phyloP scores from a whole-genome alignment of 2,329 filamentous ascomycete species.

The Geoglossum cookeanum region DNA sequence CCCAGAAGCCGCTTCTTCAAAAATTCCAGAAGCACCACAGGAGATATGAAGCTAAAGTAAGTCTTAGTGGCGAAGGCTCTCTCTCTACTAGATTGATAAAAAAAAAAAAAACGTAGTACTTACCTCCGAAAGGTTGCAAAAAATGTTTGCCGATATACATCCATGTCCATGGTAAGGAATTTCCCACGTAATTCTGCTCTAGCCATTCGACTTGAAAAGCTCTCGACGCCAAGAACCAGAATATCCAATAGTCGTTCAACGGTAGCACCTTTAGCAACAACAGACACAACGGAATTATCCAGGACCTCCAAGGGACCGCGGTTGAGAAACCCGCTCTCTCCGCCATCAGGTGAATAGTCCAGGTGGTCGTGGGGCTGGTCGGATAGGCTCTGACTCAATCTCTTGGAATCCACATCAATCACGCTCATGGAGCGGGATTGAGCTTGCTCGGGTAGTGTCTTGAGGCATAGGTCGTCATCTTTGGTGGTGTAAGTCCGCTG shows the following conservation, averaged over 20 bases:
- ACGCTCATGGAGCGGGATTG: neutral
- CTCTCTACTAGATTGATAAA: neutral
- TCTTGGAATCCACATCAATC: constrained; percentile 1
- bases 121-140: constrained; percentile 16
- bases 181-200: neutral
- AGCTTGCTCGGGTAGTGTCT: neutral
- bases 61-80: neutral
- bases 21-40: constrained; percentile 15
- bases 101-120: neutral
- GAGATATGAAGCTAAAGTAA: constrained; percentile 11
- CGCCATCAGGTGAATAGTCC: neutral
- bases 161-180: constrained; percentile 12
- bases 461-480: constrained; percentile 1
- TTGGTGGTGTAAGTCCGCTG: neutral
- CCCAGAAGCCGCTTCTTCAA: constrained; percentile 16
- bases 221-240: neutral
- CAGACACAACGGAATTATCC: neutral
- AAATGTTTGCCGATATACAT: constrained; percentile 16
- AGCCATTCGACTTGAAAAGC: neutral
- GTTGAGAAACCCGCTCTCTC: neutral
- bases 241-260: constrained; percentile 1
- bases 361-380: neutral
- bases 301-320: neutral
- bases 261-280: neutral
- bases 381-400: neutral